Percentiles rank a stretch among this genome's conserved stretches.
Evolutionary conservation across 2,329 filamentous ascomycete species (phyloP).

Genomic region (Xylaria sp.): DNA sequence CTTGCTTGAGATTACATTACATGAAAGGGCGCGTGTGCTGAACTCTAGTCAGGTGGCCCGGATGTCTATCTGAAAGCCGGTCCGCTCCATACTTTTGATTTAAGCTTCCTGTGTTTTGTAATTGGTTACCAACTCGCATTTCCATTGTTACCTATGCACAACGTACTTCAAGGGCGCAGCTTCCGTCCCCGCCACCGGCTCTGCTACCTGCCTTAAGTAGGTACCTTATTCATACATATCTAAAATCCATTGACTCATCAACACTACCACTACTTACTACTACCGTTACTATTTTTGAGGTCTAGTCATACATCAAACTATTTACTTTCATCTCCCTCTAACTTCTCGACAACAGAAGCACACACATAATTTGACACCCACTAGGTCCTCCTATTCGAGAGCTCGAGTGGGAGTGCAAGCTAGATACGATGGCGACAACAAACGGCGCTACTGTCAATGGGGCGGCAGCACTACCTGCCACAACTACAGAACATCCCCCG

Average conservation of each 20-base stretch:
- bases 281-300: background rate
- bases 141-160: background rate
- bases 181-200: constrained; percentile 11
- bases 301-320: constrained; percentile 2
- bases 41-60: constrained; percentile 13
- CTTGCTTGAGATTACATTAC: background rate
- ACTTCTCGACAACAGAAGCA: background rate
- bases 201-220: background rate
- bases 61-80: constrained; percentile 8
- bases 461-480: constrained; percentile 29
- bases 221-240: background rate
- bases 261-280: background rate
- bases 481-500: constrained; percentile 30
- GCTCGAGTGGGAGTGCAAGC: background rate
- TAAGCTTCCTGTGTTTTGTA: background rate
- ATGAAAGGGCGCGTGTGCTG: background rate
- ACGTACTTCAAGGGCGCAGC: background rate
- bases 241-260: background rate
- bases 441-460: constrained; percentile 27
- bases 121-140: background rate
- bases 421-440: constrained; percentile 24
- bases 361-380: background rate
- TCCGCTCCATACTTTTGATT: background rate
- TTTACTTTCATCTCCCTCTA: background rate
- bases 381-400: background rate